phyloP scores from a whole-genome alignment of 1,284 basidiomycete genomes.

The Bondarzewia mesenterica region DNA sequence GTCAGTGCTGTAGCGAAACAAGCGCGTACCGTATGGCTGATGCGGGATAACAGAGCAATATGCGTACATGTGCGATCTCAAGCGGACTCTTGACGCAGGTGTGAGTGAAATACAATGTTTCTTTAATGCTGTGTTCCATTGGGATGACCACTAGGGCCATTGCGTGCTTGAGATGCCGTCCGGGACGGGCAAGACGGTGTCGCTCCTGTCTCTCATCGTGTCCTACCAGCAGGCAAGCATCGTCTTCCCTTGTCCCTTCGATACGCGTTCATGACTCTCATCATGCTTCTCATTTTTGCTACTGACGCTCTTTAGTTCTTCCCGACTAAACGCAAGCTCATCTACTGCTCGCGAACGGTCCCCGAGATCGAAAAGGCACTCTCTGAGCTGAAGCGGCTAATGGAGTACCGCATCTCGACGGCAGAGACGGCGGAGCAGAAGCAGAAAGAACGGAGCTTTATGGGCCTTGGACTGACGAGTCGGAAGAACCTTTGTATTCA shows the following conservation, averaged over 20 bases:
- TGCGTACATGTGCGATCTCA: slow-evolving; percentile 98
- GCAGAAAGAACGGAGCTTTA: slow-evolving; percentile 77
- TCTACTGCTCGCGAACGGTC: slow-evolving; percentile 99
- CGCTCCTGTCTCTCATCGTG: slow-evolving; percentile 91
- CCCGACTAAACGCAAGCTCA: slow-evolving; percentile 86
- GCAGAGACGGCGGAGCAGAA: slow-evolving; percentile 71
- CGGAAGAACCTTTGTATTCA: slow-evolving; percentile 97
- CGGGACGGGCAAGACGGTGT: slow-evolving; percentile 98
- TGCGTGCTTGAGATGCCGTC: slow-evolving; percentile 99
- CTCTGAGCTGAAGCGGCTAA: slow-evolving; percentile 89
- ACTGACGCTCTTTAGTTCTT: slow-evolving; percentile 67
- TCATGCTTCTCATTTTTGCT: not conserved
- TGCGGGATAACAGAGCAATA: slow-evolving; percentile 71
- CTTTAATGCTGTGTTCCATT: not conserved
- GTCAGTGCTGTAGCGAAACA: slow-evolving; percentile 28
- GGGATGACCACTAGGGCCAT: slow-evolving; percentile 73
- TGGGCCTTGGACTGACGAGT: slow-evolving; percentile 89
- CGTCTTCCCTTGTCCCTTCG: not conserved
- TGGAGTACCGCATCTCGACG: slow-evolving; percentile 76
- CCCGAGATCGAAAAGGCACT: slow-evolving; percentile 99
- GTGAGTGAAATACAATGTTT: slow-evolving; percentile 28
- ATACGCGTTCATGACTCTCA: not conserved
- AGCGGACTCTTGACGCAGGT: slow-evolving; percentile 90
- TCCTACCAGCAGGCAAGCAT: slow-evolving; percentile 93
- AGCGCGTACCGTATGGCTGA: not conserved